These are phyloP conservation scores for Magnaporthiopsis poae DNA, from an alignment of 2,329 filamentous ascomycete species.

Conservation along the genomic window DNA sequence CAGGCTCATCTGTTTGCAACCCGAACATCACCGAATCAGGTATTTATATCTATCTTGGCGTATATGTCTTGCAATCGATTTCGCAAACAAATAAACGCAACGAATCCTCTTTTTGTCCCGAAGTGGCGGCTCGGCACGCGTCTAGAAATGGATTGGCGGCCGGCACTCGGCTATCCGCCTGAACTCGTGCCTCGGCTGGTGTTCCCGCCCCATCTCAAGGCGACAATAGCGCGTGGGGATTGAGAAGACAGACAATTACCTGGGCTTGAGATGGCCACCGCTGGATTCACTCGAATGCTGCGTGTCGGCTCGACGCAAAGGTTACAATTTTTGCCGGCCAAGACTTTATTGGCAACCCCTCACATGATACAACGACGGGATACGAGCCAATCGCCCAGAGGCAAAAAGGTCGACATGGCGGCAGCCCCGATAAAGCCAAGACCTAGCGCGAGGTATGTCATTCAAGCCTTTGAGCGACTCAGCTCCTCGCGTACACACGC, in stretches of 20 bases:
- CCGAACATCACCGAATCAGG: too few relatives aligned
- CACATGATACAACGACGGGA: neutral
- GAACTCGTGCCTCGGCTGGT: neutral
- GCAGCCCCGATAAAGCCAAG: neutral
- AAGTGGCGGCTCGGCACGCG: too few relatives aligned
- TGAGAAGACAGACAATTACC: neutral
- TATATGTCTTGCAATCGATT: too few relatives aligned
- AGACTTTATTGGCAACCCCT: neutral
- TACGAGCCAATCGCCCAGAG: neutral
- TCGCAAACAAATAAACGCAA: too few relatives aligned
- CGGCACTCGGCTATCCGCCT: neutral
- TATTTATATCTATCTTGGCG: too few relatives aligned
- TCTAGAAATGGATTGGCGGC: neutral
- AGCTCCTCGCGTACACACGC: neutral
- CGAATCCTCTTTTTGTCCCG: too few relatives aligned
- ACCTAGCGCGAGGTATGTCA: neutral
- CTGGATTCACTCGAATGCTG: neutral
- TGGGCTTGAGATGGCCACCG: neutral
- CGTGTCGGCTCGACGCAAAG: neutral
- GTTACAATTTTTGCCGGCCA: neutral
- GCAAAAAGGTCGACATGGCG: neutral
- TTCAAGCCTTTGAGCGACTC: neutral
- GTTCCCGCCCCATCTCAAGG: neutral
- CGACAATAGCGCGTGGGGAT: neutral
- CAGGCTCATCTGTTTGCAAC: too few relatives aligned